Conservation (phyloP, 768 basidiomycete genomes). For the Tricholoma bakamatsutake region DNA sequence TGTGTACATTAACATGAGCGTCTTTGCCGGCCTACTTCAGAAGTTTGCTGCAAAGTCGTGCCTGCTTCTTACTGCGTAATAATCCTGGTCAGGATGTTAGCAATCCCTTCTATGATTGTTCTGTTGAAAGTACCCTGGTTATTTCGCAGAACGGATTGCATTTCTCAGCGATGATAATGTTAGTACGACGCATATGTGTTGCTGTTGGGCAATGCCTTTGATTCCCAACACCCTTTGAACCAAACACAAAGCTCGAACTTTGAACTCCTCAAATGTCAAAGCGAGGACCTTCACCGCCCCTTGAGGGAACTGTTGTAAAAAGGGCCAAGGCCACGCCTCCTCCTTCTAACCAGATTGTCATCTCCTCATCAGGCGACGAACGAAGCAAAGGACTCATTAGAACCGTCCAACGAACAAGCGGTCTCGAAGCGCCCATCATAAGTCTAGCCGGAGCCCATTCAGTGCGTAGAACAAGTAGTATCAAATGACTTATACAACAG, state of each 20-base stretch:
- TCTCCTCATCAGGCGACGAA: conserved; percentile 71
- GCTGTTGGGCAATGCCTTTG: conserved; percentile 3
- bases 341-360: conserved; percentile 61
- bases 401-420: conserved; percentile 87
- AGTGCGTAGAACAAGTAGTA: conserved; percentile 36
- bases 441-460: conserved; percentile 83
- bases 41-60: no score
- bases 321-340: conserved; percentile 47
- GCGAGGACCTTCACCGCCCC: conserved; percentile 56
- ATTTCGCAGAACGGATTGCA: no score
- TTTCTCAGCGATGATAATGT: no score
- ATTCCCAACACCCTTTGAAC: background rate
- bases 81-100: no score
- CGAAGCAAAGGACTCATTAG: conserved; percentile 76
- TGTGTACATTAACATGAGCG: no score
- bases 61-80: no score
- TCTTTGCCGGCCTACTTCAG: no score
- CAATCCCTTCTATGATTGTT: no score
- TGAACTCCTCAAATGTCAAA: conserved; percentile 55
- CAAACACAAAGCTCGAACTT: background rate
- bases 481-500: background rate
- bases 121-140: no score
- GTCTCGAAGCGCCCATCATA: conserved; percentile 90
- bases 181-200: no score
- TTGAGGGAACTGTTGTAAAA: conserved; percentile 55